A percentile compares a stretch with the other conserved stretches of the same genome.
Conservation (phyloP, 768 basidiomycete species). For the Trichaptum fuscoviolaceum region DNA sequence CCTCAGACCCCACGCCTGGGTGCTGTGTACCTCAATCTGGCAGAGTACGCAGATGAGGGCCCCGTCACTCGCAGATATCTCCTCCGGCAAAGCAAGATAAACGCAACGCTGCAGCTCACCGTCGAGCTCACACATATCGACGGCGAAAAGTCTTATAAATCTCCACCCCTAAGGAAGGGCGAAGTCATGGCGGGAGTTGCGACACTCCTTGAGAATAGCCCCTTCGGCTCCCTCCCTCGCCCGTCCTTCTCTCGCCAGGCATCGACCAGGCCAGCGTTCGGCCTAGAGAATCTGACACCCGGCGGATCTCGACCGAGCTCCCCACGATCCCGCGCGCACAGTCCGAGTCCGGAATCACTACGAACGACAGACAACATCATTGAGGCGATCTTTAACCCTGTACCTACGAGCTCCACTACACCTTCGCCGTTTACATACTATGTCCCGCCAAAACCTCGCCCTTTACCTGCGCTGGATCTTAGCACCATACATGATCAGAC, state of each 20-base stretch:
- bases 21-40: constrained; percentile 61
- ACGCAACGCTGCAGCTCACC: constrained; percentile 71
- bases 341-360: constrained; percentile 36
- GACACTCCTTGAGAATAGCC: constrained; percentile 41
- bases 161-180: constrained; percentile 65
- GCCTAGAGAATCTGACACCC: neutral
- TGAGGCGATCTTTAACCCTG: constrained; percentile 77
- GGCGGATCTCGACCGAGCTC: neutral
- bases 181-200: constrained; percentile 69
- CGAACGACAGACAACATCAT: constrained; percentile 69
- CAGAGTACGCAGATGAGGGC: constrained; percentile 64
- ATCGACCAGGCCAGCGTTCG: neutral
- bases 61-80: constrained; percentile 60
- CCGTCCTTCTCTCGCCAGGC: neutral
- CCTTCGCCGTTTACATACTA: constrained; percentile 35
- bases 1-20: constrained; percentile 61
- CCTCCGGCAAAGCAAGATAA: constrained; percentile 68
- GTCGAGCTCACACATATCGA: constrained; percentile 50
- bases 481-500: neutral
- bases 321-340: neutral
- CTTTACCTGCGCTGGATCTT: neutral
- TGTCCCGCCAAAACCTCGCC: constrained; percentile 16
- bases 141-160: constrained; percentile 50
- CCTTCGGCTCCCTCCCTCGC: neutral
- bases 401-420: constrained; percentile 30